These are phyloP conservation scores for Amaranthus palmeri DNA, from an alignment of 148 eudicot species.

Conservation along the genomic window DNA sequence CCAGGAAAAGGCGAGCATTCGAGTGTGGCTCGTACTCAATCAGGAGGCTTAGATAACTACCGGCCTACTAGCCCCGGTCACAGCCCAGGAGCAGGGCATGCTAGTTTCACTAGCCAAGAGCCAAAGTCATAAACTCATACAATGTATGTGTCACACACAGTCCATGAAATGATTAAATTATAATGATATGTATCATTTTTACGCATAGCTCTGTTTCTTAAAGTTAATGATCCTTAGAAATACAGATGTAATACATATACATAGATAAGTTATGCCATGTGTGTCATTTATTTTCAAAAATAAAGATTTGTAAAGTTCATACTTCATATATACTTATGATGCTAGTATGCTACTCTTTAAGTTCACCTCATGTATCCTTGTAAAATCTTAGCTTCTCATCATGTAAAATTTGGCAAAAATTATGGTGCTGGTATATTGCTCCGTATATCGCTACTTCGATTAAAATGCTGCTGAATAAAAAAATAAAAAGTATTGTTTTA, in stretches of 20 bases:
- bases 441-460: too few species aligned
- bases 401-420: too few species aligned
- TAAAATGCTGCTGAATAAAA: too few species aligned
- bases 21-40: constrained; percentile 11
- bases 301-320: background rate
- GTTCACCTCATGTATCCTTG: too few species aligned
- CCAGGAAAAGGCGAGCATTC: constrained; percentile 15
- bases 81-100: constrained; percentile 62
- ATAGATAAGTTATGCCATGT: background rate
- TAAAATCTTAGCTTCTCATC: too few species aligned
- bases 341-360: too few species aligned
- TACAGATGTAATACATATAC: constrained; percentile 2
- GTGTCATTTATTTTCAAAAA: background rate
- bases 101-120: constrained; percentile 16
- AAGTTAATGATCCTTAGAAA: constrained; percentile 1
- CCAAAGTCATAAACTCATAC: constrained; percentile 27
- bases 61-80: constrained; percentile 44
- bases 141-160: too few species aligned
- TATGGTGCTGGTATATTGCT: too few species aligned
- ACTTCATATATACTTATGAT: too few species aligned
- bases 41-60: constrained; percentile 28
- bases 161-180: background rate
- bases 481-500: too few species aligned
- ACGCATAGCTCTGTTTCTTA: background rate
- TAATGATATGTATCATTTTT: background rate